phyloP scores from a whole-genome alignment of 768 basidiomycete genomes.

The Pleurotus eryngii region DNA sequence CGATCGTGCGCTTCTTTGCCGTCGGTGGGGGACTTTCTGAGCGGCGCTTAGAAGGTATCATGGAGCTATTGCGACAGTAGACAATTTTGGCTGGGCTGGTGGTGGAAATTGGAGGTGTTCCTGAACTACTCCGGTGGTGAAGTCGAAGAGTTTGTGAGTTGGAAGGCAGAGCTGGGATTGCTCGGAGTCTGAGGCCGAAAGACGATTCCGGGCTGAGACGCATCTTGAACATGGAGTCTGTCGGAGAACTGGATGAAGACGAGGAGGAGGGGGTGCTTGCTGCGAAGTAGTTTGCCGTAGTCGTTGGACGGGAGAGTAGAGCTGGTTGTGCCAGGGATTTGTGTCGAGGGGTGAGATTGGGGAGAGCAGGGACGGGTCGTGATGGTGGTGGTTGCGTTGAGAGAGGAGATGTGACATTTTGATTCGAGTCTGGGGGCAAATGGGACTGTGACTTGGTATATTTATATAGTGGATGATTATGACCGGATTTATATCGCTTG shows the following conservation, averaged over 20 bases:
- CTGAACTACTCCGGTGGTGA: constrained; percentile 31
- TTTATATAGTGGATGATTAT: constrained; percentile 3
- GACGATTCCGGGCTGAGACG: constrained; percentile 40
- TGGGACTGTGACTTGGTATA: constrained; percentile 1
- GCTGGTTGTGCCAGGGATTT: constrained; percentile 44
- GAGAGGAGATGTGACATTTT: constrained; percentile 60
- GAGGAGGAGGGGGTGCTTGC: constrained; percentile 43
- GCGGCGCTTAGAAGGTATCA: constrained; percentile 35
- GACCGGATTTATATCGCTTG: constrained; percentile 28
- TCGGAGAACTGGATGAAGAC: constrained; percentile 40
- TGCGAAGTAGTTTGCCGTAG: constrained; percentile 43
- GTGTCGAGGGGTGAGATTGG: constrained; percentile 40
- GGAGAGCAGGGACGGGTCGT: constrained; percentile 42
- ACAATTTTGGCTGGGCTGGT: constrained; percentile 29
- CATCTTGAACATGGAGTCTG: constrained; percentile 48
- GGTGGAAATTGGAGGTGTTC: constrained; percentile 31
- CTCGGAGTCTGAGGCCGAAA: constrained; percentile 26
- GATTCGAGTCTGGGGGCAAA: constrained; percentile 28
- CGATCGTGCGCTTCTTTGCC: constrained; percentile 41
- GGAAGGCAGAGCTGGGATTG: constrained; percentile 55
- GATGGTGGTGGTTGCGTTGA: constrained; percentile 1
- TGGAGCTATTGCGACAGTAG: constrained; percentile 31
- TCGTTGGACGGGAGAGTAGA: constrained; percentile 37
- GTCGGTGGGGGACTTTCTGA: constrained; percentile 37
- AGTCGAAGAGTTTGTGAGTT: constrained; percentile 73